Evolutionary conservation across 23 red algal genomes (phyloP), one percentile per base, ranked within the genome.

Genomic region (Gracilaria gracilis): DNA sequence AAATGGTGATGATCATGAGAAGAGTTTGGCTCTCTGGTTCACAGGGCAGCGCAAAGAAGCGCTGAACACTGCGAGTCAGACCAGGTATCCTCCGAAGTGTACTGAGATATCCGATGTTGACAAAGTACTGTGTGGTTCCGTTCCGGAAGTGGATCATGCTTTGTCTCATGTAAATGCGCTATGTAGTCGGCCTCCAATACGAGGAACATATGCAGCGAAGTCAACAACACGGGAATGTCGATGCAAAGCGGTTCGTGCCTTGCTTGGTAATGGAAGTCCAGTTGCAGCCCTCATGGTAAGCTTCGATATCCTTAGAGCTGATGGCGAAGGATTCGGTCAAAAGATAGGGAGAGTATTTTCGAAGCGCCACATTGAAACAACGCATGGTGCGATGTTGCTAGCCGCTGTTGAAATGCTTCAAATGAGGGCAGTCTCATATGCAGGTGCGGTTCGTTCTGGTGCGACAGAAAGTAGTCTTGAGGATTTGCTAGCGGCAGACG

Each of bases 21-120:
- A 90, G 39, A 83, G 85, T 27, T 85, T 95, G 31, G 93, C 93
- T 21, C 85, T 91, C 23, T 95, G 93, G 93, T 75, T 95, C 46
- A 24, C 35, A n/a, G 85, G 86, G 16, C 73, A 91, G 39, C 44
- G 76, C 66, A 62, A 67, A 74, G 84, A 49, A 11, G 83, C 93
- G 31, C 28, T 95, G 40, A 29, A 16, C 5, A 72, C 75, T 38
- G 82, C 83, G 25, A 80, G 82, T 46, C 66, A 75, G 17, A 81
- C 91, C 14, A 59, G 29, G 24, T 85, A 85, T 44, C 81, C 81
- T 4, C 24, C 81, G 21, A 66, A 42, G 46, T 50, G 27, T 8
- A 57, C 7, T 9, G 72, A 39, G 31, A 0, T 57, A 23, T 17
- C 58, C 13, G 79, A 83, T 38, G 61, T 64, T 9, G 89, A 72